phyloP scores from a whole-genome alignment of 768 basidiomycete genomes.

The Goffeauzyma gilvescens region DNA sequence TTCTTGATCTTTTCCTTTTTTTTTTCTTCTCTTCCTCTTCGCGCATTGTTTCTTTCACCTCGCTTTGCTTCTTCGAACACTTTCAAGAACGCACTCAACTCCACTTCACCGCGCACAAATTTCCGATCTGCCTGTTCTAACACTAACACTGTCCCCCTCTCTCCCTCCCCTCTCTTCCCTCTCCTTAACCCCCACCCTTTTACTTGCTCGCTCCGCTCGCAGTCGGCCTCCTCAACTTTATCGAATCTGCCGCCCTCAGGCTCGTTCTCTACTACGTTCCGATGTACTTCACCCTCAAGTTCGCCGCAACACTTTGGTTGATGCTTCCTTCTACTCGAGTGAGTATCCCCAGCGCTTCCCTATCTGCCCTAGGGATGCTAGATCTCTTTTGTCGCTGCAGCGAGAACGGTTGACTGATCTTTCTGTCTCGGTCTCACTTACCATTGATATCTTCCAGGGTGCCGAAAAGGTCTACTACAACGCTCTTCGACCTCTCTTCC shows the following conservation, averaged over 20 bases:
- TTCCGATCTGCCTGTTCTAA: no score
- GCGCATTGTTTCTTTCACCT: neutral
- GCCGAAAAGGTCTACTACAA: slow-evolving; percentile 62
- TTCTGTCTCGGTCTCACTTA: slow-evolving; percentile 12
- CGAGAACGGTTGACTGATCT: neutral
- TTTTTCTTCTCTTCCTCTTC: neutral
- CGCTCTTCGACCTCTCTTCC: slow-evolving; percentile 61
- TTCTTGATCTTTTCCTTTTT: neutral
- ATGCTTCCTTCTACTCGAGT: slow-evolving; percentile 28
- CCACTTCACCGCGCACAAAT: no score
- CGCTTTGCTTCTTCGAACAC: neutral
- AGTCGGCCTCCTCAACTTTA: slow-evolving; percentile 76
- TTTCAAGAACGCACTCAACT: neutral
- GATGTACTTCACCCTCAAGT: slow-evolving; percentile 91
- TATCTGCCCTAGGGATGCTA: neutral
- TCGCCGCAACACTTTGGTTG: slow-evolving; percentile 68
- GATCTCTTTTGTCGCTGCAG: neutral
- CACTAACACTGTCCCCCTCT: neutral
- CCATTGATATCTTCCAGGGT: slow-evolving; percentile 39
- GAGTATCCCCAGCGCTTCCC: slow-evolving; percentile 40
- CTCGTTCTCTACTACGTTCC: slow-evolving; percentile 71
- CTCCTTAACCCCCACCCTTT: neutral
- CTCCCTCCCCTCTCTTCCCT: neutral
- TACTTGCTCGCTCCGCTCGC: slow-evolving; percentile 35
- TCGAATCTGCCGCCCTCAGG: slow-evolving; percentile 68